phyloP scores from a whole-genome alignment of 1,284 basidiomycete genomes.

The Schizophyllum amplum region DNA sequence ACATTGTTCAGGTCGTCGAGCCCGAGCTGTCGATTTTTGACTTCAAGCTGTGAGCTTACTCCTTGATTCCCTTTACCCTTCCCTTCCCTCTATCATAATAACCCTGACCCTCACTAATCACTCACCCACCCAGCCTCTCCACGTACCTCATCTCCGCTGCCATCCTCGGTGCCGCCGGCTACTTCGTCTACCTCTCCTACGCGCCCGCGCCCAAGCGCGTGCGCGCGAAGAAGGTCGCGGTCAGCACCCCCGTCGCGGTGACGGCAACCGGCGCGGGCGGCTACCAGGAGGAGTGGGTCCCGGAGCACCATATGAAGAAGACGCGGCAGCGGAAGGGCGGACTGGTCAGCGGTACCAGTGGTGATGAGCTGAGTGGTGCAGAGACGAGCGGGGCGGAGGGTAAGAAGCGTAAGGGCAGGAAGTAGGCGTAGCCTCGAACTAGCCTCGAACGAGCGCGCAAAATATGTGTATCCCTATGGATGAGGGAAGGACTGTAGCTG shows the following conservation, averaged over 20 bases:
- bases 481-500: neutral
- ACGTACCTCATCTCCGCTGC: slow-evolving; percentile 71
- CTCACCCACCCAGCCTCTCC: slow-evolving; percentile 42
- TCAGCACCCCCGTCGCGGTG: slow-evolving; percentile 51
- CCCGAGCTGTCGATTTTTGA: slow-evolving; percentile 76
- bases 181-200: slow-evolving; percentile 63
- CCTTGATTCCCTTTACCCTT: neutral
- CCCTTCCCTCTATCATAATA: neutral
- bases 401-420: slow-evolving; percentile 13
- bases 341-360: slow-evolving; percentile 35
- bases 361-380: slow-evolving; percentile 50
- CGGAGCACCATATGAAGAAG: slow-evolving; percentile 77
- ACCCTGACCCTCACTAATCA: slow-evolving; percentile 1
- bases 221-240: slow-evolving; percentile 24
- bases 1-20: slow-evolving; percentile 77
- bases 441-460: too few relatives aligned
- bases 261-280: slow-evolving; percentile 66
- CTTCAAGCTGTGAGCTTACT: slow-evolving; percentile 62
- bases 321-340: slow-evolving; percentile 43
- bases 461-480: too few relatives aligned
- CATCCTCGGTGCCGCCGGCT: slow-evolving; percentile 57
- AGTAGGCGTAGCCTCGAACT: neutral
- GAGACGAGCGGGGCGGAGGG: slow-evolving; percentile 12
- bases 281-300: slow-evolving; percentile 92
- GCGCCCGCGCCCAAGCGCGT: slow-evolving; percentile 53